These are phyloP conservation scores for Phaseolus lunatus DNA, from an alignment of 306 rosid genomes.

Conservation along the genomic window DNA sequence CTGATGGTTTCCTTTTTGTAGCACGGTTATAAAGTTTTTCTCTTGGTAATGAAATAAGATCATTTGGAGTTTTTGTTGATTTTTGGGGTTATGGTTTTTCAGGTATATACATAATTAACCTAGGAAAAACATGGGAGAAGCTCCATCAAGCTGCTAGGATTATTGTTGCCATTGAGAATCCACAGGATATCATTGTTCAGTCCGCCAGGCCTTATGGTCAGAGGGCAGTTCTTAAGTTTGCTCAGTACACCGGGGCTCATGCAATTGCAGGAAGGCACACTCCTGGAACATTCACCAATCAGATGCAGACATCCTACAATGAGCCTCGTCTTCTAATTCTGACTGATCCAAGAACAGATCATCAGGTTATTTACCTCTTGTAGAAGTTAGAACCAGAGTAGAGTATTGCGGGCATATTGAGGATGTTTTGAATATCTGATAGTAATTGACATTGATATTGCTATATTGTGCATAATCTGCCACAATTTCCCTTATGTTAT, in stretches of 20 bases:
- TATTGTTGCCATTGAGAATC: constrained; percentile 78
- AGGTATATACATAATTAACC: constrained; percentile 83
- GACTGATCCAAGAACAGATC: constrained; percentile 85
- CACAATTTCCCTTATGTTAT: neutral
- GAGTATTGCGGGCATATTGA: neutral
- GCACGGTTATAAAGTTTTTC: neutral
- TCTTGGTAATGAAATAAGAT: neutral
- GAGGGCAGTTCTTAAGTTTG: constrained; percentile 80
- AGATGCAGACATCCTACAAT: constrained; percentile 75
- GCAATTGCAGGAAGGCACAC: constrained; percentile 84
- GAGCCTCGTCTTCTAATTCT: constrained; percentile 91
- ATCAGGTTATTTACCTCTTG: constrained; percentile 61
- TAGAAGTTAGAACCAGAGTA: neutral
- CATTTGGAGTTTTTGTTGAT: constrained; percentile 21
- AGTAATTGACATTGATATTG: neutral
- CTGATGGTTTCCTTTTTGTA: neutral
- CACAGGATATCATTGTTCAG: constrained; percentile 75
- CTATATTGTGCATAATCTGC: neutral
- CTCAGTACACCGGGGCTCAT: constrained; percentile 76
- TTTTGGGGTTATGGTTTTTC: neutral
- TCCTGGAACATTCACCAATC: constrained; percentile 85
- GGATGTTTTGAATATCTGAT: neutral
- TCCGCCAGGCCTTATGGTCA: constrained; percentile 83
- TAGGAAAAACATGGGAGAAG: constrained; percentile 80
- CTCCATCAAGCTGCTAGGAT: constrained; percentile 82